Evolutionary conservation across 805 yeast genomes (phyloP).

Genomic region (Lachancea kluyveri): DNA sequence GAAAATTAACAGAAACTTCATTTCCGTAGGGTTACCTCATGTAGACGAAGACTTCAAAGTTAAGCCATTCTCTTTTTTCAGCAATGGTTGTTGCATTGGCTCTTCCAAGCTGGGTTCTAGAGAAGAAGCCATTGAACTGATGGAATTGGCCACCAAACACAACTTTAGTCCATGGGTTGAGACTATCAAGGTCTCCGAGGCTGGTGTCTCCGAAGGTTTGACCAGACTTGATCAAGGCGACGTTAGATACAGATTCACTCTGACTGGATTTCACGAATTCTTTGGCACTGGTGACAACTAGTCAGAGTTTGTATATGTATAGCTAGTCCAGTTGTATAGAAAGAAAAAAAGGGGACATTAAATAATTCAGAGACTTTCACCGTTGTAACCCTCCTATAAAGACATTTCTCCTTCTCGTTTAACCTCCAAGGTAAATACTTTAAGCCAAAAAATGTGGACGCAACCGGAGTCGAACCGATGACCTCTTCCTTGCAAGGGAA

Average conservation of each 20-base stretch:
- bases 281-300: slow-evolving; percentile 5
- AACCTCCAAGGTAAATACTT: no score
- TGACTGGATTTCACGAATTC: slow-evolving; percentile 21
- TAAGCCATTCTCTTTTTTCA: slow-evolving; percentile 44
- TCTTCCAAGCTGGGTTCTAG: slow-evolving; percentile 58
- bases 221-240: slow-evolving; percentile 49
- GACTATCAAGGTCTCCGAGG: slow-evolving; percentile 46
- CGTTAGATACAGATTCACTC: slow-evolving; percentile 58
- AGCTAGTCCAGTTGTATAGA: no score
- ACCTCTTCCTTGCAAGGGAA: slow-evolving; percentile 74
- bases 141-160: slow-evolving; percentile 55
- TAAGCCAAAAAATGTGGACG: slow-evolving; percentile 50
- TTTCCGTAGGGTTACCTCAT: slow-evolving; percentile 64
- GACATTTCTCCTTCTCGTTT: no score
- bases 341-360: no score
- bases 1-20: slow-evolving; percentile 52
- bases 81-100: slow-evolving; percentile 45
- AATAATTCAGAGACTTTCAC: no score
- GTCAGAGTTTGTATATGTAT: no score
- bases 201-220: slow-evolving; percentile 48
- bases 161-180: slow-evolving; percentile 60
- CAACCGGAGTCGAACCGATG: slow-evolving; percentile 75
- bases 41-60: slow-evolving; percentile 35
- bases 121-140: slow-evolving; percentile 59
- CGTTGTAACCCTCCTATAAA: no score